Evolutionary conservation across 768 basidiomycete genomes (phyloP).

Genomic region (Leccinum arenicola): DNA sequence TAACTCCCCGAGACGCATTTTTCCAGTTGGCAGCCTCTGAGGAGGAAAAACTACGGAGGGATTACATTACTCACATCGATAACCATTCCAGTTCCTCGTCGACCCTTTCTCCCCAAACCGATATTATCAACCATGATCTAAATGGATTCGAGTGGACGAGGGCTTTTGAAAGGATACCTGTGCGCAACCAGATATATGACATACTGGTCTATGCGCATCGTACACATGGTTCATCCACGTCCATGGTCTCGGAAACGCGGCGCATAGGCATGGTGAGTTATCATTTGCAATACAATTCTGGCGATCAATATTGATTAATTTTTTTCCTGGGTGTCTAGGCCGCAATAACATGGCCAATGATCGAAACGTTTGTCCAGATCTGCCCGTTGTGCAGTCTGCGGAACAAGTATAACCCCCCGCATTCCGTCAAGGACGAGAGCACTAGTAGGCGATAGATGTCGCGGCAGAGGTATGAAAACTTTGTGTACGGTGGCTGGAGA

Average conservation of each 20-base stretch:
- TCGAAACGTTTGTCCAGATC: conserved; percentile 59
- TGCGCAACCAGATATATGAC: conserved; percentile 66
- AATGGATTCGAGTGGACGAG: conserved; percentile 33
- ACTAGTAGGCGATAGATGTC: conserved; percentile 18
- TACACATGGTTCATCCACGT: conserved; percentile 49
- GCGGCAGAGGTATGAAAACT: not conserved
- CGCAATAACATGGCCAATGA: conserved; percentile 71
- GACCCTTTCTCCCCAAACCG: conserved; percentile 18
- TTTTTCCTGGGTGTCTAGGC: conserved; percentile 40
- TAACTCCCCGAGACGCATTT: conserved; percentile 59
- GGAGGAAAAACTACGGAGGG: conserved; percentile 48
- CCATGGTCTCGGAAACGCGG: conserved; percentile 55
- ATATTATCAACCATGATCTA: conserved; percentile 19
- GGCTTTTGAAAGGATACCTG: conserved; percentile 61
- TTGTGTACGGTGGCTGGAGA: not conserved
- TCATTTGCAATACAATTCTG: not conserved
- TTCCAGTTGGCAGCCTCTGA: conserved; percentile 49
- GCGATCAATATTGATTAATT: not conserved
- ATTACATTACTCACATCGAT: conserved; percentile 43
- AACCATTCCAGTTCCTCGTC: conserved; percentile 5
- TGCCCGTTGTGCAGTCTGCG: conserved; percentile 54
- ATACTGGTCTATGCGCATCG: conserved; percentile 65
- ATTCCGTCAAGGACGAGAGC: conserved; percentile 23
- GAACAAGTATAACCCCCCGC: conserved; percentile 31
- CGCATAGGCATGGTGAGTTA: conserved; percentile 58